phyloP scores from a whole-genome alignment of 1,284 basidiomycete genomes.

The Tilletia setariae region DNA sequence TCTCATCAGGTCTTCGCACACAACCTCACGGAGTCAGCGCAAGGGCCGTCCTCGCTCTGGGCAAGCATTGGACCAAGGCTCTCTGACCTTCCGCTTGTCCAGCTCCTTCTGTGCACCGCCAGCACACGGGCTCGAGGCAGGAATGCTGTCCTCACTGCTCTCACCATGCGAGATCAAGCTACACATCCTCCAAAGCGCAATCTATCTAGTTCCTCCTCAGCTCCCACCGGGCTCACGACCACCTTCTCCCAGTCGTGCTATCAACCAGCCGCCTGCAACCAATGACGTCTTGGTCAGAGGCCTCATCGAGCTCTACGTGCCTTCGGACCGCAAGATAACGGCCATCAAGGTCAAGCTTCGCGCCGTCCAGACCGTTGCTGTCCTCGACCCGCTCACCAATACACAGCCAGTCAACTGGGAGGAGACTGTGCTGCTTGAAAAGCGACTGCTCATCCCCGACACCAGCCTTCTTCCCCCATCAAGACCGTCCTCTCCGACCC shows the following conservation, averaged over 20 bases:
- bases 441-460: constrained; percentile 23
- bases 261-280: constrained; percentile 44
- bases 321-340: constrained; percentile 44
- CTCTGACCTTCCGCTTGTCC: no score
- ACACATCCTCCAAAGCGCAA: constrained; percentile 48
- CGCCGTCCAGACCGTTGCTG: constrained; percentile 48
- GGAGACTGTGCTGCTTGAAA: constrained; percentile 48
- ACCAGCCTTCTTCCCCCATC: constrained; percentile 17
- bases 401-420: constrained; percentile 47
- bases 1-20: no score
- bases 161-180: constrained; percentile 49
- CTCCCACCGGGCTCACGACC: constrained; percentile 26
- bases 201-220: constrained; percentile 50
- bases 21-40: no score
- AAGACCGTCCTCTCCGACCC: constrained; percentile 12
- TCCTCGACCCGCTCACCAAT: constrained; percentile 40
- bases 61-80: no score
- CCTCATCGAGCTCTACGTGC: constrained; percentile 50
- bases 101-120: no score
- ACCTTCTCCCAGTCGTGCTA: constrained; percentile 7
- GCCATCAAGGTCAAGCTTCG: constrained; percentile 48
- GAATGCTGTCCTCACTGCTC: constrained; percentile 47
- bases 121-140: no score
- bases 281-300: constrained; percentile 52
- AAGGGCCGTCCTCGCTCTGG: no score